These are phyloP conservation scores for Backusella liffmaniae DNA, from an alignment of 192 early-diverging fungal genomes.

Conservation along the genomic window DNA sequence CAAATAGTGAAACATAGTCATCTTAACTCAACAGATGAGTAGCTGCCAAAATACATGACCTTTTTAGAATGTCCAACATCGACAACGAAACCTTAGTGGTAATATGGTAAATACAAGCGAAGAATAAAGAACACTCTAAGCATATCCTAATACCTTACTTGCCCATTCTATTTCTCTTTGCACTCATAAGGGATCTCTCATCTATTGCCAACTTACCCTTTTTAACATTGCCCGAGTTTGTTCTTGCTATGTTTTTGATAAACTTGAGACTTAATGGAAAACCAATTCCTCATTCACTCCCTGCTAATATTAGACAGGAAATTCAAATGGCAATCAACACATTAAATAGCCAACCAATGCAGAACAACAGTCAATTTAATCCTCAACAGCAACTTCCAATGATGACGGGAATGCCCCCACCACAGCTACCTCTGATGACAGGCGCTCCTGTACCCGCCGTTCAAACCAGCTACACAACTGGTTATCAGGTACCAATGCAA, in stretches of 20 bases:
- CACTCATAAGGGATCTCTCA: slow-evolving; percentile 51
- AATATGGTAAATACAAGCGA: slow-evolving; percentile 33
- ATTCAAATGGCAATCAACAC: slow-evolving; percentile 37
- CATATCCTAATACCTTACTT: background rate
- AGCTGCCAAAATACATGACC: slow-evolving; percentile 33
- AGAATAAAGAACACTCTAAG: background rate
- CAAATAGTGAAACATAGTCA: slow-evolving; percentile 10
- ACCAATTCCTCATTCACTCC: slow-evolving; percentile 48
- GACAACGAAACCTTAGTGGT: slow-evolving; percentile 34
- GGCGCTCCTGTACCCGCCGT: background rate
- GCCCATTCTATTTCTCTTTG: background rate
- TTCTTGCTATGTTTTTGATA: slow-evolving; percentile 62
- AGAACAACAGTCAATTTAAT: background rate
- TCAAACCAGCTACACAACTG: slow-evolving; percentile 2
- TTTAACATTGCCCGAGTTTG: slow-evolving; percentile 62
- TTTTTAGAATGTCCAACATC: slow-evolving; percentile 32
- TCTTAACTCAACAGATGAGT: background rate
- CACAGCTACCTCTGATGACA: slow-evolving; percentile 26
- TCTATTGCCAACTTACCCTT: slow-evolving; percentile 44
- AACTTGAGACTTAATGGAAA: slow-evolving; percentile 51
- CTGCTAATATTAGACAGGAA: slow-evolving; percentile 48
- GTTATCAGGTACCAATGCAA: slow-evolving; percentile 23
- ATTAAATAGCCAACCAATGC: slow-evolving; percentile 20
- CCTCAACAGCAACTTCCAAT: background rate
- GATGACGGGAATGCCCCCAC: slow-evolving; percentile 8